phyloP scores from a whole-genome alignment of 805 yeast species.

The Starmerella lactis-condensi region DNA sequence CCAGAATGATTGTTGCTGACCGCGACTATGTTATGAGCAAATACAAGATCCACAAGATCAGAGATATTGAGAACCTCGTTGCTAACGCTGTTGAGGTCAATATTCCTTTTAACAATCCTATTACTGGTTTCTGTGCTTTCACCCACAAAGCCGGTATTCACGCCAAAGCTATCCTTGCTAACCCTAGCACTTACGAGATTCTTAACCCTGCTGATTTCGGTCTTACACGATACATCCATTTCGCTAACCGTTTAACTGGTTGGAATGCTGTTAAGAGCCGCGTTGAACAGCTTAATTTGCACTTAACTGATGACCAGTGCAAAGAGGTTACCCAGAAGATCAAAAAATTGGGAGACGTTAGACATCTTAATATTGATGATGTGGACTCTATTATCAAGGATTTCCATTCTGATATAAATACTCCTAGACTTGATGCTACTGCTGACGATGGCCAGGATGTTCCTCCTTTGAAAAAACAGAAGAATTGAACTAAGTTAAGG shows the following conservation, averaged over 20 bases:
- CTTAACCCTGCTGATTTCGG: slow-evolving; percentile 91
- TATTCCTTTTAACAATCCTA: slow-evolving; percentile 94
- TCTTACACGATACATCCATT: slow-evolving; percentile 86
- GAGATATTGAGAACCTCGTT: slow-evolving; percentile 88
- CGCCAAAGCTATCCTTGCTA: slow-evolving; percentile 95
- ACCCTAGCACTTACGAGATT: slow-evolving; percentile 97
- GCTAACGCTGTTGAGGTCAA: slow-evolving; percentile 96
- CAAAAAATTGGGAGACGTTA: slow-evolving; percentile 83
- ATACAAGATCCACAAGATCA: slow-evolving; percentile 84
- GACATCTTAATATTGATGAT: slow-evolving; percentile 88
- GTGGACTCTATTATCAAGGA: slow-evolving; percentile 93
- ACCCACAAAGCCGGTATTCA: slow-evolving; percentile 99
- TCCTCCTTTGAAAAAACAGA: slow-evolving; percentile 22
- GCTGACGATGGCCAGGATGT: slow-evolving; percentile 14
- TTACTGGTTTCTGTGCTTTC: slow-evolving; percentile 98
- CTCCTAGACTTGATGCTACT: slow-evolving; percentile 15
- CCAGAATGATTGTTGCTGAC: slow-evolving; percentile 97
- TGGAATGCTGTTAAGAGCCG: slow-evolving; percentile 98
- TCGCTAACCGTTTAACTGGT: slow-evolving; percentile 94
- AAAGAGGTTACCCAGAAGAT: slow-evolving; percentile 90
- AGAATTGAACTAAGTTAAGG: slow-evolving; percentile 17
- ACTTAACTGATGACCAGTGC: slow-evolving; percentile 77
- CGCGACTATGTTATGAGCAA: slow-evolving; percentile 87
- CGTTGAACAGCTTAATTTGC: slow-evolving; percentile 87
- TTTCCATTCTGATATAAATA: slow-evolving; percentile 48